Percentiles rank a stretch among this genome's conserved stretches.
Conservation (phyloP, 108 stramenopile genomes). For the Cyclotella atomus region DNA sequence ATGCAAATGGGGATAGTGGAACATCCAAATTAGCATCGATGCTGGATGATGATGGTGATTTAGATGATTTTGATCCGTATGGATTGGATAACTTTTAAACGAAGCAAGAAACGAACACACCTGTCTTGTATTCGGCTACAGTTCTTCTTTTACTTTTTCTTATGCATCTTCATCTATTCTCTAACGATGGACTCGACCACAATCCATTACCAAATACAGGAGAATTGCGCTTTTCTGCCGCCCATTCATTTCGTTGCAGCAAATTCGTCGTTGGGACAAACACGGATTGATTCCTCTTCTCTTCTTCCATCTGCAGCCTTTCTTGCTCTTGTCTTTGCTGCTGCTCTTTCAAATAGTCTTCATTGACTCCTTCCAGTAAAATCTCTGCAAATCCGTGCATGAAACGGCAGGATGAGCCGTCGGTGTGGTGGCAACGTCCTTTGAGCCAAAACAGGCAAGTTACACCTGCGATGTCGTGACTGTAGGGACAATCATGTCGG, state of each 20-base stretch:
- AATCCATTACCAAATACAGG: constrained; percentile 16
- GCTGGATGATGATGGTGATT: constrained; percentile 58
- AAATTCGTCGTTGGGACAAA: constrained; percentile 22
- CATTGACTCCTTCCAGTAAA: constrained; percentile 56
- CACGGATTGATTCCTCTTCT: constrained; percentile 1
- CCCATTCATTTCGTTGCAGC: constrained; percentile 26
- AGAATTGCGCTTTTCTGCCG: background rate
- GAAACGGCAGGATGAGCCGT: constrained; percentile 56
- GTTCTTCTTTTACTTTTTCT: background rate
- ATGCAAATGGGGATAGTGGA: background rate
- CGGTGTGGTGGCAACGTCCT: constrained; percentile 58
- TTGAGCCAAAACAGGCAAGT: constrained; percentile 83
- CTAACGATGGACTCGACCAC: background rate
- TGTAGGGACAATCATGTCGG: constrained; percentile 78
- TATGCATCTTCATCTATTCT: background rate
- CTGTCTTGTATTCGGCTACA: too few species aligned
- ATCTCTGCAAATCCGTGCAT: constrained; percentile 72
- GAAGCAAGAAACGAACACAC: too few species aligned
- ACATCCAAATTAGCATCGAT: constrained; percentile 9
- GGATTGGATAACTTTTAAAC: constrained; percentile 65
- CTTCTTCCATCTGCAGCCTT: constrained; percentile 11
- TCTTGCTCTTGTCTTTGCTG: constrained; percentile 6
- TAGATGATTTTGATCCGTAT: constrained; percentile 83
- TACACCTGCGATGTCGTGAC: constrained; percentile 74
- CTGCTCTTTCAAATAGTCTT: constrained; percentile 27